These are phyloP conservation scores for Brasenia schreberi DNA, from an alignment of 164 flowering plant genomes.

Conservation along the genomic window DNA sequence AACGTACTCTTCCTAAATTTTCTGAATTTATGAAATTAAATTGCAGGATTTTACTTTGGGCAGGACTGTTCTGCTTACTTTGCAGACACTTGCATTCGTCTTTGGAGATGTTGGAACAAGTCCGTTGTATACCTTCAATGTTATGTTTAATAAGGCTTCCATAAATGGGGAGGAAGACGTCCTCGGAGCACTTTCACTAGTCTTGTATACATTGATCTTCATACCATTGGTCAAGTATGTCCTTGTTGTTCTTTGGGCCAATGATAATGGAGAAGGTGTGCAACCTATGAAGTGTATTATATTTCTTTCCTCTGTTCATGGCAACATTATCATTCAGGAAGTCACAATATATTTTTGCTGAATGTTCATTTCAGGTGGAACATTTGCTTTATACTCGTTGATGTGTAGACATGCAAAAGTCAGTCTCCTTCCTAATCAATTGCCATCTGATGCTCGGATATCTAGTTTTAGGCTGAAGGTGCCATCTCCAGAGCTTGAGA, in stretches of 20 bases:
- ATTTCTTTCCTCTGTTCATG: not conserved
- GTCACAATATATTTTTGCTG: not conserved
- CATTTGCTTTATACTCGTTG: constrained; percentile 94
- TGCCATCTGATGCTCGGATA: constrained; percentile 96
- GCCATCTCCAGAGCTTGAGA: constrained; percentile 95
- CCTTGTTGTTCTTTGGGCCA: constrained; percentile 88
- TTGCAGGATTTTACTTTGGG: constrained; percentile 69
- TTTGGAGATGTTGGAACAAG: constrained; percentile 99
- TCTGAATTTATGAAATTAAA: constrained; percentile 10
- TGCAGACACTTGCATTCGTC: constrained; percentile 92
- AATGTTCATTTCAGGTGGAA: constrained; percentile 65
- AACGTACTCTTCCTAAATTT: not conserved
- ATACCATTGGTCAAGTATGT: constrained; percentile 88
- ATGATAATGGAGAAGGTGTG: constrained; percentile 94
- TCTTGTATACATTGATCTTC: constrained; percentile 78
- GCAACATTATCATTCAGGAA: not conserved
- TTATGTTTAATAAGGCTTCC: constrained; percentile 88
- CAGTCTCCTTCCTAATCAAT: constrained; percentile 97
- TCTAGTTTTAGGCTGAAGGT: constrained; percentile 97
- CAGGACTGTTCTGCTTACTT: constrained; percentile 52
- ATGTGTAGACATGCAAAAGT: constrained; percentile 96
- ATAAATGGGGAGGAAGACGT: constrained; percentile 73
- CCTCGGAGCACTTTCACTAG: constrained; percentile 86
- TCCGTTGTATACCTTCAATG: constrained; percentile 90
- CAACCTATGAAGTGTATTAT: not conserved